Conservation (phyloP, 305 asterid species). For the Solanum chacoense region DNA sequence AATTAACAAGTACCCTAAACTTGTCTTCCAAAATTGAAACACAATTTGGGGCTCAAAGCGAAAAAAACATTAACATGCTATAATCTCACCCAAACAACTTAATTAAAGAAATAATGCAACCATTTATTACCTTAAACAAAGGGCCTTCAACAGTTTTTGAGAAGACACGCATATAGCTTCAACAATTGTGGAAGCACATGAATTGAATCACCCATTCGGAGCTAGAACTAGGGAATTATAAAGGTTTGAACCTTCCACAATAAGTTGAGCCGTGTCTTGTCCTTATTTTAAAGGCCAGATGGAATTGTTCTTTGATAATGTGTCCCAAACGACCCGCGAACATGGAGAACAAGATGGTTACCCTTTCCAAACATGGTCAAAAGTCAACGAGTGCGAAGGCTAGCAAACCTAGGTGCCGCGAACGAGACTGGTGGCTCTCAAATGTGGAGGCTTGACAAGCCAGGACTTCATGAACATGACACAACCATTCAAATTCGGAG, state of each 20-base stretch:
- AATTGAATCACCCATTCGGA: neutral
- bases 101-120: no score
- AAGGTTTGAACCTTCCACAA: neutral
- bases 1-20: neutral
- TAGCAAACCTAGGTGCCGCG: neutral
- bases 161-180: neutral
- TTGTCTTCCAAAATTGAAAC: neutral
- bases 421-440: neutral
- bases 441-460: neutral
- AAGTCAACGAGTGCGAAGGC: neutral
- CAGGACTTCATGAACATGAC: no score
- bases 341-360: no score
- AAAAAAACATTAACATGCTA: no score
- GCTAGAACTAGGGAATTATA: neutral
- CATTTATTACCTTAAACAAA: neutral
- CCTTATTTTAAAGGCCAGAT: neutral
- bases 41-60: neutral
- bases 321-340: neutral
- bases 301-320: neutral
- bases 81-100: neutral
- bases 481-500: neutral
- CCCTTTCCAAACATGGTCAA: neutral
- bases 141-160: neutral
- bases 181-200: neutral
- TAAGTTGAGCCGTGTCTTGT: neutral